These are phyloP conservation scores for Chrysoporthe puriensis DNA, from an alignment of 2,329 filamentous ascomycete species.

Conservation along the genomic window DNA sequence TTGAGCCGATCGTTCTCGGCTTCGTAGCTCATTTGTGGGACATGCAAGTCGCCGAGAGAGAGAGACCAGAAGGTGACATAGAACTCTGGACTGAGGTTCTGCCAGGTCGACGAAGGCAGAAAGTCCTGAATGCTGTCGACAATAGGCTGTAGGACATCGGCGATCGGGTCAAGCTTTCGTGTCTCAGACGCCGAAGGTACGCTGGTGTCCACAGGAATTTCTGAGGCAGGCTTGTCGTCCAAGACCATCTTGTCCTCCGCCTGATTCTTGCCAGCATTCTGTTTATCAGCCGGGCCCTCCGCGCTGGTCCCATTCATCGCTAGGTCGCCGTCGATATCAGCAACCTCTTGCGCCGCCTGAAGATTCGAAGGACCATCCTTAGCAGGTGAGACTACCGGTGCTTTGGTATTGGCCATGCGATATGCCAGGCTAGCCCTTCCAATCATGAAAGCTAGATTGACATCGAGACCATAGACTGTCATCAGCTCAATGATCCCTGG, in stretches of 20 bases:
- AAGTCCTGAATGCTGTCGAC: constrained; percentile 68
- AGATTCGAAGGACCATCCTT: constrained; percentile 40
- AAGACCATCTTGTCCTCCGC: constrained; percentile 38
- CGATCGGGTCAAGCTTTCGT: constrained; percentile 55
- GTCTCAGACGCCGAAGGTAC: constrained; percentile 34
- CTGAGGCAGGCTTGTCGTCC: constrained; percentile 36
- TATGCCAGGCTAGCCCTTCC: constrained; percentile 74
- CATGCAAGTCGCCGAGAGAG: constrained; percentile 77
- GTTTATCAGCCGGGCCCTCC: constrained; percentile 18
- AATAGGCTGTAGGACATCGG: constrained; percentile 74
- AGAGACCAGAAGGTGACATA: constrained; percentile 93
- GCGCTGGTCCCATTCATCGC: constrained; percentile 39
- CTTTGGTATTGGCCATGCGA: constrained; percentile 49
- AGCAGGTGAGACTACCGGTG: constrained; percentile 8
- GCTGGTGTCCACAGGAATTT: constrained; percentile 31
- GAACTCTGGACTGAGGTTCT: constrained; percentile 76
- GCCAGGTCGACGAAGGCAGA: constrained; percentile 66
- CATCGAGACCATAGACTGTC: constrained; percentile 76
- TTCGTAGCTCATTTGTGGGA: constrained; percentile 77
- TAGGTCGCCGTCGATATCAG: constrained; percentile 62
- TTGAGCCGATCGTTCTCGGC: constrained; percentile 72
- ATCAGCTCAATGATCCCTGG: constrained; percentile 77
- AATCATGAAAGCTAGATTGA: constrained; percentile 83
- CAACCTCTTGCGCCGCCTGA: constrained; percentile 33
- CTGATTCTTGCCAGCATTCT: constrained; percentile 26